Percentiles rank a stretch among this genome's conserved stretches.
Conservation (phyloP, 208 protist genomes). For the Crithidia sp. region DNA sequence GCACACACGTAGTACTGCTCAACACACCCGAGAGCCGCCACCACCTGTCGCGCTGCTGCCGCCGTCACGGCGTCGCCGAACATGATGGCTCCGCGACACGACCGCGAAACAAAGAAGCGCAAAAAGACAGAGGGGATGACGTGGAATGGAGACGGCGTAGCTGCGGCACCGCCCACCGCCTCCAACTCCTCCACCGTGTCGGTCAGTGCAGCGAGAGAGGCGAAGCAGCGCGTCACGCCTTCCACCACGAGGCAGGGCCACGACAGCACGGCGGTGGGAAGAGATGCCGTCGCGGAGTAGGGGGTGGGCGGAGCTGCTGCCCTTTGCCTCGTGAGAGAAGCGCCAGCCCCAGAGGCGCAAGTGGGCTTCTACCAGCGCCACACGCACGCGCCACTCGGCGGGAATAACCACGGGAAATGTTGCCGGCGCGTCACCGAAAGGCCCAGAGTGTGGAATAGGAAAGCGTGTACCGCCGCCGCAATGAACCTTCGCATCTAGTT, state of each 20-base stretch:
- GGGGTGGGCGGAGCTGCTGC: neutral
- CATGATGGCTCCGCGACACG: constrained; percentile 83
- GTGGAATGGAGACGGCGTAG: neutral
- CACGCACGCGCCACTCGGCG: constrained; percentile 37
- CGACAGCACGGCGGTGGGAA: constrained; percentile 34
- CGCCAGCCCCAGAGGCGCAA: constrained; percentile 78
- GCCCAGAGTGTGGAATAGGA: neutral
- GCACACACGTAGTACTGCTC: constrained; percentile 76
- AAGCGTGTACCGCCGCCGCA: neutral
- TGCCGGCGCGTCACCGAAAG: neutral
- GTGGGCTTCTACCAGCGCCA: constrained; percentile 38
- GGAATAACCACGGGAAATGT: constrained; percentile 43
- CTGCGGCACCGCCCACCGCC: constrained; percentile 13
- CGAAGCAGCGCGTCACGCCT: constrained; percentile 38
- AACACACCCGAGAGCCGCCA: constrained; percentile 33
- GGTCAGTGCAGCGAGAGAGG: constrained; percentile 44
- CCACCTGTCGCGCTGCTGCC: constrained; percentile 25
- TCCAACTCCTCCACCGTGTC: constrained; percentile 67
- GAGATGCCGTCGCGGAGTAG: neutral
- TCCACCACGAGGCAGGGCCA: constrained; percentile 68
- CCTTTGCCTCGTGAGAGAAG: constrained; percentile 33
- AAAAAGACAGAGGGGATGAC: constrained; percentile 65
- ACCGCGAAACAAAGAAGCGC: constrained; percentile 73
- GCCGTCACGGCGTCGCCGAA: constrained; percentile 62
- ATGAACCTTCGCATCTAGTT: neutral